Evolutionary conservation across 2,329 filamentous ascomycete genomes (phyloP).

Genomic region (Verticillium longisporum): DNA sequence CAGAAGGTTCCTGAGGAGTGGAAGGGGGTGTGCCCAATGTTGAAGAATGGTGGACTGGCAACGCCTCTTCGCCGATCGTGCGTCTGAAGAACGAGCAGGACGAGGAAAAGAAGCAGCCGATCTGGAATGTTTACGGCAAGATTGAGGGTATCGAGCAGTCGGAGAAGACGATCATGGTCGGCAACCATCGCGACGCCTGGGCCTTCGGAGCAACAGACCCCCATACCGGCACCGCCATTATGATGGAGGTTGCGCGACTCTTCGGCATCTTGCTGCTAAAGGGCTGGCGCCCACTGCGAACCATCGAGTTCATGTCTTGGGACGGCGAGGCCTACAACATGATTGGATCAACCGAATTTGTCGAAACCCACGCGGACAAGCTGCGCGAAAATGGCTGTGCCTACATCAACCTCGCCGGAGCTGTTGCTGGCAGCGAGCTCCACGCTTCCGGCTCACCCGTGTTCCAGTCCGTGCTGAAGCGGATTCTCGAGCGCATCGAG

Average conservation of each 20-base stretch:
- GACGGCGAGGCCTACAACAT: slow-evolving; percentile 90
- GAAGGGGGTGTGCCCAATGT: slow-evolving; percentile 70
- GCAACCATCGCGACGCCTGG: slow-evolving; percentile 92
- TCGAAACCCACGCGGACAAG: slow-evolving; percentile 72
- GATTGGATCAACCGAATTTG: slow-evolving; percentile 89
- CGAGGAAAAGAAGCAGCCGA: slow-evolving; percentile 71
- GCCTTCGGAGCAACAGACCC: slow-evolving; percentile 82
- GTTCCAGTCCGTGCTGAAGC: slow-evolving; percentile 64
- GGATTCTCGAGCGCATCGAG: slow-evolving; percentile 65
- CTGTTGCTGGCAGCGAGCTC: slow-evolving; percentile 69
- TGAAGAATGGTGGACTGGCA: slow-evolving; percentile 70
- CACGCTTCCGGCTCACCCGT: slow-evolving; percentile 74
- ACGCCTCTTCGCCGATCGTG: slow-evolving; percentile 65
- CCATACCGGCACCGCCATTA: slow-evolving; percentile 80
- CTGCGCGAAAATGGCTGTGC: slow-evolving; percentile 71
- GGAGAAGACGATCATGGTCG: slow-evolving; percentile 79
- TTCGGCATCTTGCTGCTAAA: slow-evolving; percentile 70
- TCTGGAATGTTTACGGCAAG: slow-evolving; percentile 86
- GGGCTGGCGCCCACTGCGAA: slow-evolving; percentile 88
- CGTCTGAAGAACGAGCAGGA: slow-evolving; percentile 83
- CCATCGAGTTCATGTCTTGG: slow-evolving; percentile 96
- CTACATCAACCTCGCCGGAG: slow-evolving; percentile 87
- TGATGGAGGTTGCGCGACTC: slow-evolving; percentile 81
- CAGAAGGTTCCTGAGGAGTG: slow-evolving; percentile 61
- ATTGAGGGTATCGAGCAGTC: slow-evolving; percentile 79